Conservation (phyloP, 108 stramenopile genomes). For the Cylindrotheca fusiformis region DNA sequence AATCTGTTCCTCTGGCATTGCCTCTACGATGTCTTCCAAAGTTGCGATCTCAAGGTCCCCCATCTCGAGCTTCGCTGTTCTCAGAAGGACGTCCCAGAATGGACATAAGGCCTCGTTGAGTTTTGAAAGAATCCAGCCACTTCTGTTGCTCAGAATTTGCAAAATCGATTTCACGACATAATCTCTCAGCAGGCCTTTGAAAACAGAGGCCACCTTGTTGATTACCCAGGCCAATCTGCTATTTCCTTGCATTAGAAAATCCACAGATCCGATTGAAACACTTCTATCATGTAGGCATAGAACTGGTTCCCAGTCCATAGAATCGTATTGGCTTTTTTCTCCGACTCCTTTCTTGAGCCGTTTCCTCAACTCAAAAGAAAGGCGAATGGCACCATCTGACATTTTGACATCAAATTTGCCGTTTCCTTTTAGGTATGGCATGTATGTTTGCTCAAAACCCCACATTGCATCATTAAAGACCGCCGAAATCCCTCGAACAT, state of each 20-base stretch:
- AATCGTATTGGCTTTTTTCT: conserved; percentile 16
- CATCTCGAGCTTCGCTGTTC: conserved; percentile 67
- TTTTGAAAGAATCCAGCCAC: conserved; percentile 76
- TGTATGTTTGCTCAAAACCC: conserved; percentile 91
- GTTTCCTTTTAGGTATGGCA: conserved; percentile 85
- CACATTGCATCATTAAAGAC: conserved; percentile 76
- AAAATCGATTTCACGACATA: conserved; percentile 77
- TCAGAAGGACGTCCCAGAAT: conserved; percentile 82
- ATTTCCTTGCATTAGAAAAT: conserved; percentile 76
- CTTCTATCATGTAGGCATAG: conserved; percentile 77
- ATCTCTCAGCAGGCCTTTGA: conserved; percentile 72
- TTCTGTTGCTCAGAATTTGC: conserved; percentile 58
- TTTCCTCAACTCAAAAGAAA: conserved; percentile 82
- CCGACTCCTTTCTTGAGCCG: conserved; percentile 29
- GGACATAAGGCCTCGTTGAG: conserved; percentile 64
- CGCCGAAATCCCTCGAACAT: conserved; percentile 81
- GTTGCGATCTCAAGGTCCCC: conserved; percentile 48
- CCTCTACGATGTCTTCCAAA: conserved; percentile 56
- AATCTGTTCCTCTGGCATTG: conserved; percentile 37
- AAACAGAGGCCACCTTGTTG: conserved; percentile 78
- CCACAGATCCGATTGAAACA: conserved; percentile 74
- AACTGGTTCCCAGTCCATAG: conserved; percentile 75
- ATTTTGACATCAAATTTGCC: conserved; percentile 77
- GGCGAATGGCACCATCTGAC: conserved; percentile 70
- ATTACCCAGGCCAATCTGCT: conserved; percentile 76